Conservation (phyloP, 352 stramenopile genomes). For the Globisporangium viniferum region DNA sequence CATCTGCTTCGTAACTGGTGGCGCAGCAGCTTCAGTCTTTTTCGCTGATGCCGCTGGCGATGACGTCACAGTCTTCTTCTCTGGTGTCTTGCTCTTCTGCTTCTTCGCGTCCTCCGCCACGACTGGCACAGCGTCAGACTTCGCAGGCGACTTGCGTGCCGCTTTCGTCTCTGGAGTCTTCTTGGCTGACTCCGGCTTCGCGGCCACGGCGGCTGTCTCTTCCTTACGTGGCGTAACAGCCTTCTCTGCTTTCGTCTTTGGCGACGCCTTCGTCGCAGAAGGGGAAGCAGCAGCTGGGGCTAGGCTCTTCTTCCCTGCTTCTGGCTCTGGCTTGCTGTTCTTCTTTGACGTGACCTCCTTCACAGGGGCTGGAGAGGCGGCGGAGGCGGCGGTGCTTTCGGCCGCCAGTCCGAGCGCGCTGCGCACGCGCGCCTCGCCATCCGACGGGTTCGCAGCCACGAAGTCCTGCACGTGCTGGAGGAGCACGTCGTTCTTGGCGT, state of each 20-base stretch:
- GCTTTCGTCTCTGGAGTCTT: conserved; percentile 8
- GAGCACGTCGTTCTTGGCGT: conserved; percentile 70
- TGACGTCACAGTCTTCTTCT: conserved; percentile 17
- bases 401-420: conserved; percentile 17
- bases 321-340: background rate
- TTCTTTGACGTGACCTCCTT: conserved; percentile 1
- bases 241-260: conserved; percentile 10
- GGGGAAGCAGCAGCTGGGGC: background rate
- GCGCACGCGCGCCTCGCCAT: conserved; percentile 40
- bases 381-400: background rate
- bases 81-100: conserved; percentile 8
- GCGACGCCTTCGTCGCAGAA: conserved; percentile 10
- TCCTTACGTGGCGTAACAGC: conserved; percentile 9
- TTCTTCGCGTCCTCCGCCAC: conserved; percentile 3
- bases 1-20: conserved; percentile 11
- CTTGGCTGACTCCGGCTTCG: conserved; percentile 7
- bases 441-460: conserved; percentile 28
- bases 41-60: conserved; percentile 7
- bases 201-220: too few species aligned
- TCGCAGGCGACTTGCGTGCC: conserved; percentile 10
- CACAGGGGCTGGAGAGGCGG: background rate
- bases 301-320: background rate
- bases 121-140: background rate
- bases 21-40: background rate
- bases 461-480: conserved; percentile 42